phyloP scores from a whole-genome alignment of 2,329 filamentous ascomycete species.

The Fusarium vanettenii region DNA sequence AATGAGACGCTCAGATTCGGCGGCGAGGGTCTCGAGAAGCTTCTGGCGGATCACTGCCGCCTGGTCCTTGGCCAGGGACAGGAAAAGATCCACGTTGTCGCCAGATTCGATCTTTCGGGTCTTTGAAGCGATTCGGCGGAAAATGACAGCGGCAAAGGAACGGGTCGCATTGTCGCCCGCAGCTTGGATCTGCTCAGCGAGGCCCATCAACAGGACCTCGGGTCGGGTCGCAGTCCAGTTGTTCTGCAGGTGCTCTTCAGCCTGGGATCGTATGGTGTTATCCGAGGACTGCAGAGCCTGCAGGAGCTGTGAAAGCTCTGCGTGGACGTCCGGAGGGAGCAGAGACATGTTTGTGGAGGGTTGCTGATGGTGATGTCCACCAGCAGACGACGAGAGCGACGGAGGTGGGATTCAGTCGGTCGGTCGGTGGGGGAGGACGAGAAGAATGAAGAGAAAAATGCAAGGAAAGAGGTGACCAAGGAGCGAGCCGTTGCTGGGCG shows the following conservation, averaged over 20 bases:
- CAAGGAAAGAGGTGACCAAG: constrained; percentile 14
- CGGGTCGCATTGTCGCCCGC: constrained; percentile 83
- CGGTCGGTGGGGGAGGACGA: constrained; percentile 9
- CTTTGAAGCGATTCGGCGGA: constrained; percentile 92
- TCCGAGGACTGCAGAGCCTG: constrained; percentile 90
- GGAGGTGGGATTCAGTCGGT: constrained; percentile 23
- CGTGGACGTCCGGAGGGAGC: constrained; percentile 84
- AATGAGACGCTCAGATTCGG: constrained; percentile 78
- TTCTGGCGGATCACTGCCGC: constrained; percentile 84
- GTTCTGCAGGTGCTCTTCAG: constrained; percentile 89
- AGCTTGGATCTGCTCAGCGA: constrained; percentile 89
- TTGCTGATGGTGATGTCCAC: constrained; percentile 46
- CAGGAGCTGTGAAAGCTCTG: constrained; percentile 86
- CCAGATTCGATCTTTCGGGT: constrained; percentile 80
- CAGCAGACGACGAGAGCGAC: constrained; percentile 41
- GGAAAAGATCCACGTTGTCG: constrained; percentile 84
- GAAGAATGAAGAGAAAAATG: background rate
- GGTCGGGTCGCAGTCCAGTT: constrained; percentile 88
- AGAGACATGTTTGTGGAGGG: constrained; percentile 75
- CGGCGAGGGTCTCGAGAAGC: constrained; percentile 79
- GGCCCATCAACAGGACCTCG: constrained; percentile 90
- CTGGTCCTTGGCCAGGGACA: constrained; percentile 80
- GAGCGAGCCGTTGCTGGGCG: constrained; percentile 34
- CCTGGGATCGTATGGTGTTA: constrained; percentile 85
- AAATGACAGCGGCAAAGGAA: constrained; percentile 92